These are phyloP conservation scores for Conticribra weissflogii DNA, from an alignment of 108 stramenopile species.

Conservation along the genomic window DNA sequence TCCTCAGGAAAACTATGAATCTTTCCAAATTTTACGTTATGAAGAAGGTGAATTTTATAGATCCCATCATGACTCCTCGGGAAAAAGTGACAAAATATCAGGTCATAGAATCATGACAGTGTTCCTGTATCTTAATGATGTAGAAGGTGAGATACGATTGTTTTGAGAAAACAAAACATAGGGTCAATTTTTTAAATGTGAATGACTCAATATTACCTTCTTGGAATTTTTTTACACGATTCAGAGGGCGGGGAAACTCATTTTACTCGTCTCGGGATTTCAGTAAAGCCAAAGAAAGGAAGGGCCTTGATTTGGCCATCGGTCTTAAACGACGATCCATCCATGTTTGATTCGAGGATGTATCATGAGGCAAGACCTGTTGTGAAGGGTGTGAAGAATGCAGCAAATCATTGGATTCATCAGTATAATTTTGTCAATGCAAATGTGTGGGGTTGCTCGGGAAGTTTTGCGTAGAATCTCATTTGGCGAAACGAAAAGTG, in stretches of 20 bases:
- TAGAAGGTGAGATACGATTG: too few species aligned
- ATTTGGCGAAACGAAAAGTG: not conserved
- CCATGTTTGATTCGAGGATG: constrained; percentile 40
- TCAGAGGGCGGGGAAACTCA: constrained; percentile 68
- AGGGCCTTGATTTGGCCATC: constrained; percentile 61
- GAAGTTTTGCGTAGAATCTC: constrained; percentile 32
- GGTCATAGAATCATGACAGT: constrained; percentile 73
- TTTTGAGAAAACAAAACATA: too few species aligned
- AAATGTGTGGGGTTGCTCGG: constrained; percentile 55
- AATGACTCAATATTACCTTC: too few species aligned
- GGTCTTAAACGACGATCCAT: constrained; percentile 58
- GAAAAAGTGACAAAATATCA: constrained; percentile 23
- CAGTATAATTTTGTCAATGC: constrained; percentile 52
- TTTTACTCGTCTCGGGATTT: constrained; percentile 46
- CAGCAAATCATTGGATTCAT: constrained; percentile 73
- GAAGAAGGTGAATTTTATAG: constrained; percentile 57
- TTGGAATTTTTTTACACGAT: too few species aligned
- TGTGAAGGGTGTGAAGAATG: constrained; percentile 53
- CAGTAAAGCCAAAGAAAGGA: constrained; percentile 49
- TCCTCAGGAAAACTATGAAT: constrained; percentile 61
- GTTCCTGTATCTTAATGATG: constrained; percentile 68
- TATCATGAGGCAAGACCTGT: constrained; percentile 62
- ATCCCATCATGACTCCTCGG: constrained; percentile 53
- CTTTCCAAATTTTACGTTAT: constrained; percentile 67
- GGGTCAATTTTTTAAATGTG: too few species aligned